phyloP scores from a whole-genome alignment of 176 grass and related monocot species.

The Coix lacrymajobi region DNA sequence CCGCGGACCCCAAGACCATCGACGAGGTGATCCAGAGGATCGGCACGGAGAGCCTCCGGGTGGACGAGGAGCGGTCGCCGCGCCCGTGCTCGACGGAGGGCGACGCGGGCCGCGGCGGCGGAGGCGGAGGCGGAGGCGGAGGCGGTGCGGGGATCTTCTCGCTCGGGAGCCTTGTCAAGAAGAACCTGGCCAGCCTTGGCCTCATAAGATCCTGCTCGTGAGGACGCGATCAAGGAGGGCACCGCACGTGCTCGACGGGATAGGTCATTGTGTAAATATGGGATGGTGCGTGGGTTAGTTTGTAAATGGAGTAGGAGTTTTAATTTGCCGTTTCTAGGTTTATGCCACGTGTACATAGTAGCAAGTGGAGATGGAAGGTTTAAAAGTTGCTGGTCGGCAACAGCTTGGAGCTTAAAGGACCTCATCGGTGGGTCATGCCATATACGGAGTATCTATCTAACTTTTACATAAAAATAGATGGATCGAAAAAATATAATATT shows the following conservation, averaged over 20 bases:
- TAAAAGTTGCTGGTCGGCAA: slow-evolving; percentile 17
- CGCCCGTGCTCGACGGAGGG: slow-evolving; percentile 40
- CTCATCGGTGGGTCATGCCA: not conserved
- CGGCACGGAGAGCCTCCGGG: slow-evolving; percentile 59
- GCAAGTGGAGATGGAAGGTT: slow-evolving; percentile 13
- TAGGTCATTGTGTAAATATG: slow-evolving; percentile 38
- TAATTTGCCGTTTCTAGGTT: slow-evolving; percentile 17
- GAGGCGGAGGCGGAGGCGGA: slow-evolving; percentile 9
- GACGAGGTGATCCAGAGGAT: slow-evolving; percentile 63
- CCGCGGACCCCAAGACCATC: slow-evolving; percentile 65
- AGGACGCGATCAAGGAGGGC: not conserved
- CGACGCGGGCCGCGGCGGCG: slow-evolving; percentile 11
- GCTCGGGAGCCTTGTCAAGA: slow-evolving; percentile 78
- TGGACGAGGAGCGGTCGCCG: slow-evolving; percentile 49
- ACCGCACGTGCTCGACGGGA: not conserved
- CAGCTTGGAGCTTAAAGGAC: slow-evolving; percentile 3
- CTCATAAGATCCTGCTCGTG: slow-evolving; percentile 84
- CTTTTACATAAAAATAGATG: slow-evolving; percentile 26
- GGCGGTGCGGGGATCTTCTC: slow-evolving; percentile 49
- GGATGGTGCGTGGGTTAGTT: slow-evolving; percentile 13
- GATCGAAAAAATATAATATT: not conserved
- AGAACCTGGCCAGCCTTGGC: slow-evolving; percentile 78
- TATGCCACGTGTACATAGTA: slow-evolving; percentile 32
- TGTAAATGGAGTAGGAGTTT: slow-evolving; percentile 32
- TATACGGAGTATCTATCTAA: not conserved